Conservation (phyloP, 306 rosid species). For the Cicer pinnatifidum region DNA sequence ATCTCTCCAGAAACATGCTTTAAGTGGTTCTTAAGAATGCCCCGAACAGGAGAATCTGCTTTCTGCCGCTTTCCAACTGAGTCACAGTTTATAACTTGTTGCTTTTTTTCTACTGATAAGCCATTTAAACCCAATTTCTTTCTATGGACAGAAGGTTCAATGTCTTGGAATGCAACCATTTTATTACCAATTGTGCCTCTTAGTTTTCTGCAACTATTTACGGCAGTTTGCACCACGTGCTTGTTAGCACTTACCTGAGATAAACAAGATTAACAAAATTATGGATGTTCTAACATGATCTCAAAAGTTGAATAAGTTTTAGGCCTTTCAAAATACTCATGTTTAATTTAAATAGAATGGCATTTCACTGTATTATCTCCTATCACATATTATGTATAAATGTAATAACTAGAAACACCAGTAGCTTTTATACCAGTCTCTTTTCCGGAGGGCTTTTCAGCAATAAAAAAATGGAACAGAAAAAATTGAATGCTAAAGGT, state of each 20-base stretch:
- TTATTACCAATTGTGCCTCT: constrained; percentile 45
- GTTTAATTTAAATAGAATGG: constrained; percentile 31
- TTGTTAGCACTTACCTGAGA: constrained; percentile 61
- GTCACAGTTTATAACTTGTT: constrained; percentile 45
- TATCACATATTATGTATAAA: constrained; percentile 4
- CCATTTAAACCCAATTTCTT: constrained; percentile 56
- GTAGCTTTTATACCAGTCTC: constrained; percentile 10
- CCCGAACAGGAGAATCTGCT: constrained; percentile 52
- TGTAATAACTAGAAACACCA: constrained; percentile 11
- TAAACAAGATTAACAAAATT: constrained; percentile 47
- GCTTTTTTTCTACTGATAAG: constrained; percentile 54
- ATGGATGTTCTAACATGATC: constrained; percentile 12
- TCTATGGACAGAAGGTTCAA: constrained; percentile 47
- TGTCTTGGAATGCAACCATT: constrained; percentile 49
- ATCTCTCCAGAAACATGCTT: constrained; percentile 53
- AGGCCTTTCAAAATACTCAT: background rate
- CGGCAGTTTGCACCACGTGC: constrained; percentile 52
- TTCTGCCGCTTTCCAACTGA: constrained; percentile 49
- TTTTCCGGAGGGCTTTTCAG: constrained; percentile 19
- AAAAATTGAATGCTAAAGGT: constrained; percentile 2
- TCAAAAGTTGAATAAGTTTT: constrained; percentile 33
- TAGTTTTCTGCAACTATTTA: constrained; percentile 53
- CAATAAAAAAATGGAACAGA: background rate
- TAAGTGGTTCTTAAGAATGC: constrained; percentile 61
- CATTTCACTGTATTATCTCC: constrained; percentile 22